Evolutionary conservation across 2,329 filamentous ascomycete species (phyloP).

Genomic region (Calonectria pseudoturangicola): DNA sequence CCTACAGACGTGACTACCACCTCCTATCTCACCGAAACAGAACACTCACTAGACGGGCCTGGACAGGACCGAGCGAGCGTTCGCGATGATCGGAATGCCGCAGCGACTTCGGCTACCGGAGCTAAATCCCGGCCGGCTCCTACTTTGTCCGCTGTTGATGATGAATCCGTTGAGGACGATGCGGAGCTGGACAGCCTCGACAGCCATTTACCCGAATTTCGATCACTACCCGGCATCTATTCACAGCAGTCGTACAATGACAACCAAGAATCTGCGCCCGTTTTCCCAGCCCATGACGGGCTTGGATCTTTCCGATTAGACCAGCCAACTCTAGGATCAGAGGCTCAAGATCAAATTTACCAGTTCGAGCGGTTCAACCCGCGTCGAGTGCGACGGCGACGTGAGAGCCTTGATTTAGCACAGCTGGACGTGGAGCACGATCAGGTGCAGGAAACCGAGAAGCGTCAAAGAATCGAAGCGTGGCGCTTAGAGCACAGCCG

Average conservation of each 20-base stretch:
- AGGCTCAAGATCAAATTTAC: slow-evolving; percentile 89
- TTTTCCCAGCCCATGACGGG: slow-evolving; percentile 95
- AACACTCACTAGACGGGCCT: slow-evolving; percentile 78
- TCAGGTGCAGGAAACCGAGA: slow-evolving; percentile 79
- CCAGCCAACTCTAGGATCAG: slow-evolving; percentile 69
- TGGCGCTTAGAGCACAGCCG: slow-evolving; percentile 95
- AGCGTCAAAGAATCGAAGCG: slow-evolving; percentile 88
- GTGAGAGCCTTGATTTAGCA: slow-evolving; percentile 72
- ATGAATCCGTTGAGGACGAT: slow-evolving; percentile 75
- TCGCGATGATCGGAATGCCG: slow-evolving; percentile 84
- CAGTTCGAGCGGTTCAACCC: slow-evolving; percentile 92
- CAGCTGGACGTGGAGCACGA: slow-evolving; percentile 72
- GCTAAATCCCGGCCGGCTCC: slow-evolving; percentile 65
- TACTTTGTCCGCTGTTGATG: slow-evolving; percentile 61
- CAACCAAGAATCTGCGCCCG: slow-evolving; percentile 73
- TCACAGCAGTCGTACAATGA: slow-evolving; percentile 50
- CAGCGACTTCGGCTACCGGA: slow-evolving; percentile 75
- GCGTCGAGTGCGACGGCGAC: slow-evolving; percentile 73
- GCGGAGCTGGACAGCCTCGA: slow-evolving; percentile 94
- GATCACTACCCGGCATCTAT: slow-evolving; percentile 71
- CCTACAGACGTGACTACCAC: slow-evolving; percentile 80
- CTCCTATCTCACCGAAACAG: slow-evolving; percentile 80
- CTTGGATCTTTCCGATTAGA: slow-evolving; percentile 87
- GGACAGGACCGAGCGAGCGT: slow-evolving; percentile 86
- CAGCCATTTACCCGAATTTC: slow-evolving; percentile 92